Percentiles rank a stretch among this genome's conserved stretches.
phyloP scores from a whole-genome alignment of 306 rosid genomes.

The Prosopis cineraria region DNA sequence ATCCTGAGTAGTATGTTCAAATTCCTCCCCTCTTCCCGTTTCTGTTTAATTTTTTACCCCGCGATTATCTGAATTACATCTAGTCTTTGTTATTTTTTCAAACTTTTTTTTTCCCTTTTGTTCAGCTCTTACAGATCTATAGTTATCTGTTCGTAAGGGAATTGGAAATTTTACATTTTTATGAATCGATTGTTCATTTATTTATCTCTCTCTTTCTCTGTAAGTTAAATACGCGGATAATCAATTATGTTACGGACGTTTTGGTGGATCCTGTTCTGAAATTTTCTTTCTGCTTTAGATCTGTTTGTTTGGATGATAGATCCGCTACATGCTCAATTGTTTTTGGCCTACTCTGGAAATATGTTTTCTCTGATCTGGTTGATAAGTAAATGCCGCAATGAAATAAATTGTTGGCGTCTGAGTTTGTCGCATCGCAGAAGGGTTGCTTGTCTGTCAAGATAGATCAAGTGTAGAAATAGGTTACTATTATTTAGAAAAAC shows the following conservation, averaged over 20 bases:
- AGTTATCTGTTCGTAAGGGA: background rate
- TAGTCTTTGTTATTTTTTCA: background rate
- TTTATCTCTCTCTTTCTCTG: background rate
- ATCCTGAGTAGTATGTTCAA: conserved; percentile 91
- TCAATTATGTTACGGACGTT: conserved; percentile 8
- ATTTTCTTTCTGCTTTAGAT: conserved; percentile 36
- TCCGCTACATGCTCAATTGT: conserved; percentile 29
- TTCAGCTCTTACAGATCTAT: conserved; percentile 49
- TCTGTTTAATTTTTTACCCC: conserved; percentile 1
- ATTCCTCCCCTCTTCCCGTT: background rate
- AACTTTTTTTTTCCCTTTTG: background rate
- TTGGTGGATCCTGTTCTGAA: conserved; percentile 29
- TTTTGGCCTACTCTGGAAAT: background rate
- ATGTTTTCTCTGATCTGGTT: conserved; percentile 28
- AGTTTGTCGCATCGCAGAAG: background rate
- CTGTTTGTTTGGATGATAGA: conserved; percentile 36
- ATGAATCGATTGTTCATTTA: conserved; percentile 11
- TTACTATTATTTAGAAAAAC: background rate
- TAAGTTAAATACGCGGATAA: background rate
- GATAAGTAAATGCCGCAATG: background rate
- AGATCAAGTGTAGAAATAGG: conserved; percentile 1
- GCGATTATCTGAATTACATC: background rate
- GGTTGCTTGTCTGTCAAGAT: background rate
- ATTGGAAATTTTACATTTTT: conserved; percentile 13
- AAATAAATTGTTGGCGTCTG: background rate